A percentile compares a stretch with the other conserved stretches of the same genome.
Conservation (phyloP, 352 stramenopile genomes). For the Thalassiosira livingstoniorum region DNA sequence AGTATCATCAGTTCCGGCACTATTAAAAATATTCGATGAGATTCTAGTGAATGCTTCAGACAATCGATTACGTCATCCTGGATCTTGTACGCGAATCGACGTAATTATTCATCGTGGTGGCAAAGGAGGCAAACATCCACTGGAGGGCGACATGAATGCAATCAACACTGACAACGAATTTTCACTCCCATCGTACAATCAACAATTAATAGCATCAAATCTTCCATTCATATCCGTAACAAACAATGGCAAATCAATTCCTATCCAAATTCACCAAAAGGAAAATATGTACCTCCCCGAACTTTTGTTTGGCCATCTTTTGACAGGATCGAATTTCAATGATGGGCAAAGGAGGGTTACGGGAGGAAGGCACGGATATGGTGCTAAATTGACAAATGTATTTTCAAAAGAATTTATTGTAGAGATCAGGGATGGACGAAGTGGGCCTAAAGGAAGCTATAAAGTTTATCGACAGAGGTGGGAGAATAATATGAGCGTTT, state of each 20-base stretch:
- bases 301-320: constrained; percentile 97
- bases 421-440: constrained; percentile 92
- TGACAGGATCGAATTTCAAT: constrained; percentile 98
- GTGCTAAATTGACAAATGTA: constrained; percentile 99
- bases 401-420: constrained; percentile 97
- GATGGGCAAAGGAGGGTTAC: constrained; percentile 90
- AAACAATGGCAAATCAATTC: constrained; percentile 98
- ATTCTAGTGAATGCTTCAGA: constrained; percentile 99
- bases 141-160: constrained; percentile 21
- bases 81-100: constrained; percentile 74
- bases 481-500: constrained; percentile 93
- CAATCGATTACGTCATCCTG: constrained; percentile 96
- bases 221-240: constrained; percentile 93
- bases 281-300: constrained; percentile 98
- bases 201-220: no score
- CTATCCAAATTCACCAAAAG: constrained; percentile 95
- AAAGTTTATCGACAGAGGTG: constrained; percentile 90
- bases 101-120: constrained; percentile 92
- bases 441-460: constrained; percentile 75
- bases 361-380: constrained; percentile 97
- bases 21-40: constrained; percentile 99
- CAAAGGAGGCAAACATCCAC: background rate
- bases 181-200: no score
- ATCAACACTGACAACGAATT: no score
- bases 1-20: constrained; percentile 87